phyloP scores from a whole-genome alignment of 2,329 filamentous ascomycete species.

The Paecilomyces sp. region DNA sequence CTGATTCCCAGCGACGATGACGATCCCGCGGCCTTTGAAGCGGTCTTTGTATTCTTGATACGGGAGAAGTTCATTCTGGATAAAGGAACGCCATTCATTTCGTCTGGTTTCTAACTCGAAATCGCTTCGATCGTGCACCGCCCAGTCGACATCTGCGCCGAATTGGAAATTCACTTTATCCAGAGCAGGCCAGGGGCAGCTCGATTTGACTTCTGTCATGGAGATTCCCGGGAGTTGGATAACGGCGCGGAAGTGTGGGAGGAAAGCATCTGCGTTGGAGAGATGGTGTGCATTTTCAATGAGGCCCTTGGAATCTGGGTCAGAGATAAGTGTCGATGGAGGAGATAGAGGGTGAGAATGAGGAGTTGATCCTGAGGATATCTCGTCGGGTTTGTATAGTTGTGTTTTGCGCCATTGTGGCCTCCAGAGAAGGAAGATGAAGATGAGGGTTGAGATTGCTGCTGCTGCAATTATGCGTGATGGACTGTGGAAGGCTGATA shows the following conservation, averaged over 20 bases:
- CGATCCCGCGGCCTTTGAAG: constrained; percentile 21
- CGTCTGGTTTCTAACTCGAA: not conserved
- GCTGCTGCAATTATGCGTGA: not conserved
- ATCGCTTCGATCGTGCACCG: not conserved
- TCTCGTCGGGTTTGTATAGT: not conserved
- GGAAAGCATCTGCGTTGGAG: not conserved
- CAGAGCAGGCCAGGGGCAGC: not conserved
- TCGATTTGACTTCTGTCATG: not conserved
- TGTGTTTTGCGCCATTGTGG: not conserved
- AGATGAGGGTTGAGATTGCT: not conserved
- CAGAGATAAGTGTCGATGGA: not conserved
- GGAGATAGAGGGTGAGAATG: not conserved
- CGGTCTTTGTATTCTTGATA: constrained; percentile 6
- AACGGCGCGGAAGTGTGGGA: not conserved
- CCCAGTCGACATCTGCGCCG: not conserved
- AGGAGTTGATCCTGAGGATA: not conserved
- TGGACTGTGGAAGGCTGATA: not conserved
- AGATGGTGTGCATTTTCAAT: not conserved
- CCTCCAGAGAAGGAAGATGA: not conserved
- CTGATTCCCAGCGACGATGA: constrained; percentile 22
- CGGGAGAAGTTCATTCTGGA: not conserved
- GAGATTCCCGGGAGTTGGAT: not conserved
- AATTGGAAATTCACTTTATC: not conserved
- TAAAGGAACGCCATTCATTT: not conserved
- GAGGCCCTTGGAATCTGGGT: not conserved